Percentiles rank a stretch among this genome's conserved stretches.
Evolutionary conservation across 495 filamentous ascomycete species (phyloP).

Genomic region (Aspergillus asperescens): DNA sequence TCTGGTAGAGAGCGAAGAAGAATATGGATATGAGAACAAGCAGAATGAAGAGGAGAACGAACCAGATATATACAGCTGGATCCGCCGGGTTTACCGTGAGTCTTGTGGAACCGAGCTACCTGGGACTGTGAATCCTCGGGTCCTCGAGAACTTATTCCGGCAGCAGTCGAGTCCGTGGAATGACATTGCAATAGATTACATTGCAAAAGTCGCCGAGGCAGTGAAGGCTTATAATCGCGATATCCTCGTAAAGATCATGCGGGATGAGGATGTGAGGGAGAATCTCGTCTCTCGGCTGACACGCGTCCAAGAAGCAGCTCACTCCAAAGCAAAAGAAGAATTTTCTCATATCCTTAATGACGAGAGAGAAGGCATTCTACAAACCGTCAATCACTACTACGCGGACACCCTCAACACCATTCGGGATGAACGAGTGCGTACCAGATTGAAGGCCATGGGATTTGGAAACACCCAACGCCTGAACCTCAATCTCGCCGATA

Average conservation of each 20-base stretch:
- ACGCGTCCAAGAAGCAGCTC: not conserved
- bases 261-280: conserved; percentile 5
- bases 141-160: conserved; percentile 32
- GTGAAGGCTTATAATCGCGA: conserved; percentile 7
- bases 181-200: conserved; percentile 21
- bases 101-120: conserved; percentile 35
- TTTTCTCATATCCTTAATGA: conserved; percentile 22
- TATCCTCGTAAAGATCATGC: not conserved
- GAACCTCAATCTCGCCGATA: not conserved
- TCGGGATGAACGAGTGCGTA: conserved; percentile 20
- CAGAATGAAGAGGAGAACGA: not conserved
- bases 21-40: no score
- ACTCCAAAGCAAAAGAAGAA: not conserved
- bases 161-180: conserved; percentile 33
- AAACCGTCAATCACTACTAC: conserved; percentile 36
- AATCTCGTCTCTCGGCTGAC: not conserved
- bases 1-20: no score
- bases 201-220: conserved; percentile 10
- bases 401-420: conserved; percentile 24
- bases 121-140: conserved; percentile 32
- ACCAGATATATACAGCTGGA: conserved; percentile 27
- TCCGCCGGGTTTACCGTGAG: conserved; percentile 24
- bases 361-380: conserved; percentile 31
- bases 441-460: not conserved
- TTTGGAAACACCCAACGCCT: not conserved